These are phyloP conservation scores for Phyllosticta citriasiana DNA, from an alignment of 2,329 filamentous ascomycete species.

Conservation along the genomic window DNA sequence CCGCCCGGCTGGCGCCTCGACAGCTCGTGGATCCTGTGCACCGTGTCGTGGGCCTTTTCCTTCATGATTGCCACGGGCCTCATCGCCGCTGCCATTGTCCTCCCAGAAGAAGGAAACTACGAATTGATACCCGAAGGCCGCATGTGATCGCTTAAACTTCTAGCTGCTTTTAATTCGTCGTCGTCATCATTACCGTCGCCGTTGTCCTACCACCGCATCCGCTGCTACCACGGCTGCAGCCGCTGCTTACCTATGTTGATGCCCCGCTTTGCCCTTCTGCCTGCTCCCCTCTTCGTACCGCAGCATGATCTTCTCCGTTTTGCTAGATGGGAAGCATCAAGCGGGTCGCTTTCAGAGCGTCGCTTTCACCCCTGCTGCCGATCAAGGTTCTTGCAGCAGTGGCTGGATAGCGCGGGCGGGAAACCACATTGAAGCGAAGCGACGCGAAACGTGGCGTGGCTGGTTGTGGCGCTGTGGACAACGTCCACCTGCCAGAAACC, in stretches of 20 bases:
- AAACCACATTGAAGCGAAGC: background rate
- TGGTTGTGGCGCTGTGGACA: background rate
- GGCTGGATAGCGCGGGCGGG: background rate
- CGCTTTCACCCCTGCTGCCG: background rate
- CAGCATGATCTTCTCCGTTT: background rate
- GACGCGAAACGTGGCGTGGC: background rate
- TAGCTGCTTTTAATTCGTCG: background rate
- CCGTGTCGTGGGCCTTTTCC: conserved; percentile 48
- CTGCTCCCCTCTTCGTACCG: background rate
- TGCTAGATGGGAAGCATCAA: background rate
- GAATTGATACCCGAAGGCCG: conserved; percentile 51
- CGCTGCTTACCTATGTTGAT: background rate
- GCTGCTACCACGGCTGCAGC: background rate
- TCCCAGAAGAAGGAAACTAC: conserved; percentile 78
- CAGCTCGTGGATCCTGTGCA: conserved; percentile 63
- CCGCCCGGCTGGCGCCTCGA: conserved; percentile 68
- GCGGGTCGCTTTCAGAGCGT: background rate
- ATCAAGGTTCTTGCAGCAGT: background rate
- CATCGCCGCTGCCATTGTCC: conserved; percentile 53
- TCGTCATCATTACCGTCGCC: background rate
- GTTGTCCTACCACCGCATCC: background rate
- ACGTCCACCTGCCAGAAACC: background rate
- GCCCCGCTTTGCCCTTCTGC: background rate
- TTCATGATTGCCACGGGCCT: conserved; percentile 48
- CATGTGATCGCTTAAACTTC: background rate